Evolutionary conservation across 768 basidiomycete species (phyloP), one percentile per base, ranked within the genome.

Genomic region (Calocera viscosa): DNA sequence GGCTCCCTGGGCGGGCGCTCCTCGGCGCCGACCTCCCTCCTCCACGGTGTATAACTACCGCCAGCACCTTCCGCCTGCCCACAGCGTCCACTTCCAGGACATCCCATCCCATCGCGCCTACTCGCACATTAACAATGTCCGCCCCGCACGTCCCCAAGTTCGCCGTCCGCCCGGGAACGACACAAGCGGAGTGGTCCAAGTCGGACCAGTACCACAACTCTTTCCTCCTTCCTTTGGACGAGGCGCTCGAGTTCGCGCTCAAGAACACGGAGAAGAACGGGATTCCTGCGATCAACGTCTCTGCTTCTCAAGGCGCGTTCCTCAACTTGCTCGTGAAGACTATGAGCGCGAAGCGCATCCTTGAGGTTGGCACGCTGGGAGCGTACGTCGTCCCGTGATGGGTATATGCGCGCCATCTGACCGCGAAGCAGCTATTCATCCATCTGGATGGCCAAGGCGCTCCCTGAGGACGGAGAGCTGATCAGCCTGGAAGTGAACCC

Each of bases 301-400:
- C 66, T 22, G 60, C 64, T 26, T 68, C 82, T 0, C 83, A 85
- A 73, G 85, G 84, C 7, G 85, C 85, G 72, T 79, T 85, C 68
- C 70, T 87, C 67, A 77, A 81, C 67, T 77, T 87, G 5, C 68
- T 85, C 38, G 83, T 79, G 3, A 75, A 75, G 47, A 80, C 82
- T 1, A 78, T 84, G 35, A 74, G 78, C 16, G 86, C 85, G 41
- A 84, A 83, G 76, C 75, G 80, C 66, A 78, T 86, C 19, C 73
- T 89, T 49, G 86, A 87, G 71, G 81, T 89, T 63, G 87, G 86
- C 0, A 87, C 86, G 7, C 77, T 87, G 16, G 85, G 84, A 70
- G 87, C 86, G 86, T 86, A 65, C 68, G 74, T 68, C 28, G 17
- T 40, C 28, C 28, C 41, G n/a, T 49, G 49, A 64, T 33, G 26